Percentiles rank a stretch among this genome's conserved stretches.
phyloP scores from a whole-genome alignment of 495 filamentous ascomycete species.

The Annulohypoxylon maeteangense region DNA sequence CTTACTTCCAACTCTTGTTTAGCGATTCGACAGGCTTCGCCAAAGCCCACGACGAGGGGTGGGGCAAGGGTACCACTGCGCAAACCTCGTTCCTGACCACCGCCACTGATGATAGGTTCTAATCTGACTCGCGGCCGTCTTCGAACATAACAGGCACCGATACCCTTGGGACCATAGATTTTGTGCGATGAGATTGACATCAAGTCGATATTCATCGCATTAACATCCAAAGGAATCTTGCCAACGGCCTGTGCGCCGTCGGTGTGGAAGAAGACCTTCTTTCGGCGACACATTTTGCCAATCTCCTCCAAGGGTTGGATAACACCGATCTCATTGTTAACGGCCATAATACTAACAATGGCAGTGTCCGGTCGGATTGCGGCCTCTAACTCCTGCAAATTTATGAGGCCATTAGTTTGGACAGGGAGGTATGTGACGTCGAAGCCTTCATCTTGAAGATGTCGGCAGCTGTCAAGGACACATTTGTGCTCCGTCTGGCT shows the following conservation, averaged over 20 bases:
- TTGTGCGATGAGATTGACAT: conserved; percentile 99
- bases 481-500: conserved; percentile 99
- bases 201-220: conserved; percentile 95
- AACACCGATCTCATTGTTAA: conserved; percentile 99
- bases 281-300: conserved; percentile 87
- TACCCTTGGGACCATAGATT: conserved; percentile 97
- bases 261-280: conserved; percentile 99
- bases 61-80: conserved; percentile 94
- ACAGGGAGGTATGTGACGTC: conserved; percentile 97
- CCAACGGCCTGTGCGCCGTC: conserved; percentile 96
- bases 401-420: conserved; percentile 81
- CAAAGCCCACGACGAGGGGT: conserved; percentile 88
- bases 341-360: conserved; percentile 96
- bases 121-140: conserved; percentile 91
- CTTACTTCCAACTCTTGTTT: conserved; percentile 89
- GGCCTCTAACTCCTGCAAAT: conserved; percentile 85
- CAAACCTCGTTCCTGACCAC: conserved; percentile 93
- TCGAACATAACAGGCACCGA: conserved; percentile 95
- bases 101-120: conserved; percentile 95
- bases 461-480: conserved; percentile 94
- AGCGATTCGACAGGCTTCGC: conserved; percentile 92
- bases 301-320: conserved; percentile 96
- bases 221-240: conserved; percentile 96
- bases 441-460: conserved; percentile 96
- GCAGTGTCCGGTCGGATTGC: conserved; percentile 91